Conservation (phyloP, 805 yeast species). For the Torulaspora gathmanii region DNA sequence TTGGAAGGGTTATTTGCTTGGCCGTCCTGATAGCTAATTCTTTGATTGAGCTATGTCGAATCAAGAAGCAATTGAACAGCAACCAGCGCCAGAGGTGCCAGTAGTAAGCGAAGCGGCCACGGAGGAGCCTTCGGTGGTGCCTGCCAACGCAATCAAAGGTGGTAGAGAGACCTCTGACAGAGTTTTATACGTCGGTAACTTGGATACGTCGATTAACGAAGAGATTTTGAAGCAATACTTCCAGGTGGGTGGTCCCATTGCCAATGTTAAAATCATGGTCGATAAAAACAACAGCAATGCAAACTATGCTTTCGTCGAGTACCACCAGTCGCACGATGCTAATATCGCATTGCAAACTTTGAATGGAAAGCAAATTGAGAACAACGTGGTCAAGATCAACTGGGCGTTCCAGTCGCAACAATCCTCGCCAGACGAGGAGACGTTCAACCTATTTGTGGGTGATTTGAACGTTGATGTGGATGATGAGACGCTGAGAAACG, state of each 20-base stretch:
- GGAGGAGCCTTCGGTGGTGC: slow-evolving; percentile 34
- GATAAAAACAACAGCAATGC: slow-evolving; percentile 72
- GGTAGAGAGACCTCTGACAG: slow-evolving; percentile 75
- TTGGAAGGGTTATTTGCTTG: not conserved
- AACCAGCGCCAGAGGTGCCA: slow-evolving; percentile 4
- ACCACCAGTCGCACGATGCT: slow-evolving; percentile 53
- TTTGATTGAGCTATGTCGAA: slow-evolving; percentile 6
- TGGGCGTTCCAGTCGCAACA: slow-evolving; percentile 85
- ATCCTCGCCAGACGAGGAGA: slow-evolving; percentile 50
- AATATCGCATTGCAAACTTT: slow-evolving; percentile 55
- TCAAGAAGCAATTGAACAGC: slow-evolving; percentile 4
- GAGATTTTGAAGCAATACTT: slow-evolving; percentile 58
- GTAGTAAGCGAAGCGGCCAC: slow-evolving; percentile 7
- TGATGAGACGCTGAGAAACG: slow-evolving; percentile 60
- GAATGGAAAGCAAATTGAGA: slow-evolving; percentile 54
- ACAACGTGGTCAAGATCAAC: slow-evolving; percentile 57
- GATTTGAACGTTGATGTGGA: slow-evolving; percentile 78
- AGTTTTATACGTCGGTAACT: slow-evolving; percentile 71
- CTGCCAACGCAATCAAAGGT: slow-evolving; percentile 73
- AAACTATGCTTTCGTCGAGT: slow-evolving; percentile 83
- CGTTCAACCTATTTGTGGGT: slow-evolving; percentile 77
- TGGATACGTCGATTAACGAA: slow-evolving; percentile 62
- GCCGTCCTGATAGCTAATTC: not conserved
- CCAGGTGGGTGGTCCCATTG: slow-evolving; percentile 55
- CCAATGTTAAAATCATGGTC: slow-evolving; percentile 61